These are phyloP conservation scores for Barnettozyma vustinii DNA, from an alignment of 805 yeast species.

Conservation along the genomic window DNA sequence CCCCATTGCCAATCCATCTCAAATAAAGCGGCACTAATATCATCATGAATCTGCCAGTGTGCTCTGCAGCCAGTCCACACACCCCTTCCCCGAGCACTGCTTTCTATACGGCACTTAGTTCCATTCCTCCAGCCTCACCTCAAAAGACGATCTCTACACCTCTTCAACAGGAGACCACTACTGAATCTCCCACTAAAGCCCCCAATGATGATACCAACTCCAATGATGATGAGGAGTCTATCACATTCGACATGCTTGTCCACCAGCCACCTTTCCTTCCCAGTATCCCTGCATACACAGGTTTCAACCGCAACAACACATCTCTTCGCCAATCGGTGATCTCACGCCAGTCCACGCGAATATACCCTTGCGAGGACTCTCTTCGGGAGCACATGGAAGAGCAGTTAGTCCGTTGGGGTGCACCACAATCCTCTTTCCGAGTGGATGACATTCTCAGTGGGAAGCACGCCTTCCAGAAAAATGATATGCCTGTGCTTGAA, in stretches of 20 bases:
- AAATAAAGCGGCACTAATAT: too few relatives aligned
- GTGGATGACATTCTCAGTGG: slow-evolving; percentile 29
- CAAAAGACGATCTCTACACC: not conserved
- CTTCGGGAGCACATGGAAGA: slow-evolving; percentile 32
- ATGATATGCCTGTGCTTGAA: slow-evolving; percentile 15
- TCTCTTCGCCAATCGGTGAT: slow-evolving; percentile 25
- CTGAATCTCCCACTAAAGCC: not conserved
- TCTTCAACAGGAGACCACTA: not conserved
- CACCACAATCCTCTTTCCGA: slow-evolving; percentile 24
- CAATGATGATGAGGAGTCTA: not conserved
- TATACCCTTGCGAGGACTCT: slow-evolving; percentile 23
- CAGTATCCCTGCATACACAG: slow-evolving; percentile 5
- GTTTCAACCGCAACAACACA: slow-evolving; percentile 17
- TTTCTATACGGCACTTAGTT: not conserved
- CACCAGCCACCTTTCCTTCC: slow-evolving; percentile 22
- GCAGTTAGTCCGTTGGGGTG: slow-evolving; percentile 31
- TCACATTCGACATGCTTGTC: slow-evolving; percentile 8
- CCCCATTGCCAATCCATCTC: not conserved
- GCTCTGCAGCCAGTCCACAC: not conserved
- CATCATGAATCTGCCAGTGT: not conserved
- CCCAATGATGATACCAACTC: not conserved
- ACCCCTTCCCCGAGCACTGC: not conserved
- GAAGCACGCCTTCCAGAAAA: slow-evolving; percentile 29
- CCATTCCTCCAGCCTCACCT: not conserved
- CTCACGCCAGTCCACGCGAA: slow-evolving; percentile 26